Conservation (phyloP, 2,329 filamentous ascomycete genomes). For the Xylariaceae sp. region DNA sequence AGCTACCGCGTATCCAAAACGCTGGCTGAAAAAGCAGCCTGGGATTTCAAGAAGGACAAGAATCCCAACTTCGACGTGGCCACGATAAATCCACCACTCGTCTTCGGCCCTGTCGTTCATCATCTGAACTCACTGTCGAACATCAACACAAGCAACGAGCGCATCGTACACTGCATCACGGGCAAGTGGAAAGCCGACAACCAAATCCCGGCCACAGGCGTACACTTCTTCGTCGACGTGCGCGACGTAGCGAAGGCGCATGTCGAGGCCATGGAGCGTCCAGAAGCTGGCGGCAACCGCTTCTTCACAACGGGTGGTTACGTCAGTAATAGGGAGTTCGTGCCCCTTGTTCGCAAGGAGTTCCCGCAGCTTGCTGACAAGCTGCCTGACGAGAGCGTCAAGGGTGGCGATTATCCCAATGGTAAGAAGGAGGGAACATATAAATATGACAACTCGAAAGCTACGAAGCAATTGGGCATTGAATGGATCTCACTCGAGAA, state of each 20-base stretch:
- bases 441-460: constrained; percentile 55
- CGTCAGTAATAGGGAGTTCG: constrained; percentile 45
- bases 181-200: constrained; percentile 43
- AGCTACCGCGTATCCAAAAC: constrained; percentile 55
- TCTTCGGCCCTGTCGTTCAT: constrained; percentile 51
- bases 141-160: constrained; percentile 52
- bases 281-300: constrained; percentile 46
- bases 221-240: constrained; percentile 52
- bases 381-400: constrained; percentile 42
- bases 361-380: constrained; percentile 49
- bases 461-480: constrained; percentile 57
- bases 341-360: constrained; percentile 39
- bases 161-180: constrained; percentile 46
- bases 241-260: constrained; percentile 53
- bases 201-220: constrained; percentile 39
- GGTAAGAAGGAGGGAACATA: constrained; percentile 38
- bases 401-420: constrained; percentile 41
- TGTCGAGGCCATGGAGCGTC: constrained; percentile 46
- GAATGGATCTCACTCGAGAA: constrained; percentile 60
- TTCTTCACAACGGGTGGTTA: constrained; percentile 47
- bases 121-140: constrained; percentile 41
- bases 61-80: constrained; percentile 47
- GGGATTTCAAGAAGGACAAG: constrained; percentile 45
- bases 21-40: constrained; percentile 50
- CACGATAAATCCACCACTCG: constrained; percentile 53